Evolutionary conservation across 2,329 filamentous ascomycete genomes (phyloP), one percentile per base, ranked within the genome.

Genomic region (Calonectria crousiana): DNA sequence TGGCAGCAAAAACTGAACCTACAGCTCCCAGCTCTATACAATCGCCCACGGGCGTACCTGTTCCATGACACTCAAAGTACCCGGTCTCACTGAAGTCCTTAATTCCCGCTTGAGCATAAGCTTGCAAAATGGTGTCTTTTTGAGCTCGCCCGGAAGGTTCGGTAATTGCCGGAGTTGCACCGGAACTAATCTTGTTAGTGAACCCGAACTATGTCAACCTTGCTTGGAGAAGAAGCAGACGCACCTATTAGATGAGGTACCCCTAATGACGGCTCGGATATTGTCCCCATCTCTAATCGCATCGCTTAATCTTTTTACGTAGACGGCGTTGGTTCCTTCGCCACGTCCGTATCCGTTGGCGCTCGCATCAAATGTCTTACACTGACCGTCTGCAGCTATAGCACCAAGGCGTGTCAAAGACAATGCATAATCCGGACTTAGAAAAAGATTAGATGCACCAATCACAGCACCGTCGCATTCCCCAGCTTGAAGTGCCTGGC

Each of bases 231-330:
- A 30, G 28, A 68, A 51, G 30, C 44, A n/a, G 41, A 74, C 52
- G 0, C 26, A 60, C 53, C 53, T 60, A 38, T 60, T 60, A 60
- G 53, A 60, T 26, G 85, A 84, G 0, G 87, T 88, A 0, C 84
- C 87, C 13, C 88, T 86, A 47, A 91, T 88, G 10, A 90, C 83
- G 4, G 84, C 86, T 10, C 88, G 84, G 51, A 90, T 88, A 0
- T 85, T 86, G 74, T 92, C 89, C 3, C 88, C 88, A 73, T 90
- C 88, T 13, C 82, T 80, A 4, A 92, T 76, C 0, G 91, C 91
- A 74, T 90, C 86, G 2, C 84, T 82, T 0, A 92, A 83, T 0
- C 85, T 85, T 81, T 92, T 92, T 2, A 93, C 75, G 3, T 92
- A 79, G 1, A 93, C 79, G 16, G 88, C 85, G 0, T 85, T 89